Base-by-base conservation (phyloP, 106 monocot genomes). In the Phalaenopsis equestris region DNA sequence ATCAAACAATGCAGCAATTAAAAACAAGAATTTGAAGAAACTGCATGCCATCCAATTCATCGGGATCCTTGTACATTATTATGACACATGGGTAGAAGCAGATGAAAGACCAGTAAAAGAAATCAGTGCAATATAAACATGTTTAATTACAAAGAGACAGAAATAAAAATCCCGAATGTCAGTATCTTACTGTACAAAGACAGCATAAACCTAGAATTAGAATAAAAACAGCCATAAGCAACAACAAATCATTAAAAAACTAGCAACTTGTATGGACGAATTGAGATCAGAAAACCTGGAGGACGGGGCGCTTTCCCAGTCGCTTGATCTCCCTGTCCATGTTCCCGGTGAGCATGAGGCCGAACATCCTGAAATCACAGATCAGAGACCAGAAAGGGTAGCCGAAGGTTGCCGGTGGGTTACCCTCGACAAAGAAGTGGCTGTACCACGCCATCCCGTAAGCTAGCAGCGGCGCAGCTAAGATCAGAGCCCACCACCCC, bases 321-420 rank as follows among this genome's bases (percentile, higher is more conserved):
- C 93, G 91, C 82, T 93, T 90, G 88, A 96, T 89, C 87, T 96
- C 96, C 56, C 72, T 72, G 55, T 96, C 93, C 89, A 96, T 88
- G 67, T 72, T 75, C 18, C 96, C 90, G 37, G 91, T 86, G 84
- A 96, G 89, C 93, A 93, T 91, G 52, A 93, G 80, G 8, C 41
- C 88, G 76, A 93, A 96, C 93, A 96, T 89, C 85, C 87, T 91
- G 75, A 86, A 67, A 77, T 93, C 88, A 81, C 96, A 93, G 56
- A 93, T 41, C 6, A 96, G 55, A 46, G 93, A 93, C 93, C 90
- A 93, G 77, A 96, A 0, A 17, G 96, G 90, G 80, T 93, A 87
- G 72, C 84, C 86, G 82, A 91, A 93, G 74, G 88, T 87, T 65
- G 90, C 88, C 18, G 90, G 96, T 6, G 49, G 0, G 84, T 96